Percentiles rank a stretch among this genome's conserved stretches.
Conservation (phyloP, 345 rosid species). For the Capsella bursapastoris region DNA sequence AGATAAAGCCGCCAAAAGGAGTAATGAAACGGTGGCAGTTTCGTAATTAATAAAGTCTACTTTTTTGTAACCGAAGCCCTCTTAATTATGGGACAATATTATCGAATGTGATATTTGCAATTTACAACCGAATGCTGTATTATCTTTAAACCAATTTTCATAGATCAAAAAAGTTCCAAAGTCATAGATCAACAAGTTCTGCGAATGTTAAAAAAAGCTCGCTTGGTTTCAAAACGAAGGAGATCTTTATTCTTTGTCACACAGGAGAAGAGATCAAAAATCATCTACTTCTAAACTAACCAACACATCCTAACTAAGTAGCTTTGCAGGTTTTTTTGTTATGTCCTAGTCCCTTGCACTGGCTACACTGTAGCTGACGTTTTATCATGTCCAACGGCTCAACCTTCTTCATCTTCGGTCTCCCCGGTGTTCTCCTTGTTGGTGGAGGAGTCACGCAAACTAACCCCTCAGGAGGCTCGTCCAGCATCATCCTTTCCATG, state of each 20-base stretch:
- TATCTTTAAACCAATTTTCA: neutral
- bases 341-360: constrained; percentile 97
- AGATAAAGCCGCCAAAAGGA: constrained; percentile 40
- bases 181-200: constrained; percentile 15
- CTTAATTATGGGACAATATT: neutral
- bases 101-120: neutral
- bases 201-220: neutral
- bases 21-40: constrained; percentile 29
- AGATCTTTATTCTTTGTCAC: constrained; percentile 32
- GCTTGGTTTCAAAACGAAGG: constrained; percentile 16
- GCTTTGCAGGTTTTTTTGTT: constrained; percentile 92
- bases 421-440: constrained; percentile 77
- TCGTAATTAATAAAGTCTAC: neutral
- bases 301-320: constrained; percentile 42
- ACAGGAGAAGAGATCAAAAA: constrained; percentile 33
- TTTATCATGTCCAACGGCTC: constrained; percentile 69
- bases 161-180: constrained; percentile 19
- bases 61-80: no score
- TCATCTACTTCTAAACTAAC: constrained; percentile 41
- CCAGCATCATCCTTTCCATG: constrained; percentile 58
- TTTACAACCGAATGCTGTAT: neutral
- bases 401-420: constrained; percentile 71
- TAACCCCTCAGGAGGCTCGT: constrained; percentile 48
- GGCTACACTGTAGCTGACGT: constrained; percentile 95
- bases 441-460: constrained; percentile 89